Evolutionary conservation across 2,329 filamentous ascomycete genomes (phyloP).

Genomic region (Aphanoascus verrucosus): DNA sequence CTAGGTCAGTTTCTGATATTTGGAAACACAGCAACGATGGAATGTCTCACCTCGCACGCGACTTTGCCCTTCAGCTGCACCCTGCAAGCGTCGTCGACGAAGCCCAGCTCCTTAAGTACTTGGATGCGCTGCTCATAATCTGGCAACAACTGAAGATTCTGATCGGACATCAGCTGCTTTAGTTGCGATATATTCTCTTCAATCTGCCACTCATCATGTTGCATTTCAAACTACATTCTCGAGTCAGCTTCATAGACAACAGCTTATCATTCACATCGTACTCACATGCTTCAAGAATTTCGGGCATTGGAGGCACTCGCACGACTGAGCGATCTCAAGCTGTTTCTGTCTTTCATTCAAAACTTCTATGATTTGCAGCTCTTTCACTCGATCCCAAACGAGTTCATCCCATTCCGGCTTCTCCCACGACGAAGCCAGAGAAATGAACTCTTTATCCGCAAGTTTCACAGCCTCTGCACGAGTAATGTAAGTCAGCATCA

Average conservation of each 20-base stretch:
- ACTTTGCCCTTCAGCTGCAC: slow-evolving; percentile 98
- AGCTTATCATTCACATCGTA: slow-evolving; percentile 18
- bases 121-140: slow-evolving; percentile 93
- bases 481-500: slow-evolving; percentile 7
- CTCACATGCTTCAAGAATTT: slow-evolving; percentile 79
- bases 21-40: neutral
- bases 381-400: slow-evolving; percentile 71
- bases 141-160: slow-evolving; percentile 87
- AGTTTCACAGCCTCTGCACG: slow-evolving; percentile 41
- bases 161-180: slow-evolving; percentile 82
- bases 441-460: slow-evolving; percentile 58
- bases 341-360: slow-evolving; percentile 59
- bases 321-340: slow-evolving; percentile 51
- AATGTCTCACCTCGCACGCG: slow-evolving; percentile 60
- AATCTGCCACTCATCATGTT: slow-evolving; percentile 92
- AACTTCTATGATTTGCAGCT: slow-evolving; percentile 68
- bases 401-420: slow-evolving; percentile 70
- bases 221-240: slow-evolving; percentile 66
- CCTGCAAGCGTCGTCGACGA: slow-evolving; percentile 75
- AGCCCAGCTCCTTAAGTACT: slow-evolving; percentile 81
- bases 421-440: slow-evolving; percentile 63
- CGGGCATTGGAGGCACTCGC: slow-evolving; percentile 58
- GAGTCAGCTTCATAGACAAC: neutral
- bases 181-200: slow-evolving; percentile 85
- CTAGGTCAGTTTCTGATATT: slow-evolving; percentile 12